phyloP scores from a whole-genome alignment of 2,329 filamentous ascomycete species.

The Colletotrichum destructivum region DNA sequence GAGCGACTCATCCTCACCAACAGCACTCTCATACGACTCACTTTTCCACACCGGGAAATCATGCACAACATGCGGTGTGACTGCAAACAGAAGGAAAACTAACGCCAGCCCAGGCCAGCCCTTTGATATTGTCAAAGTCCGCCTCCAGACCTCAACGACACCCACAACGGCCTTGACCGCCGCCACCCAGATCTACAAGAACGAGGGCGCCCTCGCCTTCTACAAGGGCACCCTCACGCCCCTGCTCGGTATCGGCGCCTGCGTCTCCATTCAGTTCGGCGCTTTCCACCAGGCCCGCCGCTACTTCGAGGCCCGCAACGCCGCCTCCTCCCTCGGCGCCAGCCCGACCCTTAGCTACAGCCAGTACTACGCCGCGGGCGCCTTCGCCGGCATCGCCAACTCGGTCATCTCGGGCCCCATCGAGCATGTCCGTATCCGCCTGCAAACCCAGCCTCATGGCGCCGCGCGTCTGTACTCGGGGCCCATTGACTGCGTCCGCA shows the following conservation, averaged over 20 bases:
- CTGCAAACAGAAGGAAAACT: not conserved
- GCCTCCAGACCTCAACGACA: constrained; percentile 88
- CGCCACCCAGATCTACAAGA: constrained; percentile 86
- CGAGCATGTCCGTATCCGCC: constrained; percentile 95
- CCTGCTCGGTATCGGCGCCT: constrained; percentile 94
- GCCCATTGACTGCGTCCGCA: constrained; percentile 90
- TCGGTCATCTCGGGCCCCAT: constrained; percentile 90
- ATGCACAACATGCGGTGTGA: accelerated
- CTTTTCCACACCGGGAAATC: not conserved
- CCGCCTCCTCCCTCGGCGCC: constrained; percentile 67
- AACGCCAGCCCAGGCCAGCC: constrained; percentile 70
- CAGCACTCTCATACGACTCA: constrained; percentile 67
- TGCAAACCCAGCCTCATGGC: constrained; percentile 97
- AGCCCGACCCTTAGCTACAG: constrained; percentile 77
- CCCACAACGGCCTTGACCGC: constrained; percentile 87
- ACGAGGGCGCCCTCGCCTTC: constrained; percentile 92
- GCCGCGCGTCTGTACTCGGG: constrained; percentile 83
- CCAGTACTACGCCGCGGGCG: constrained; percentile 92
- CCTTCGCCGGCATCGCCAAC: constrained; percentile 94
- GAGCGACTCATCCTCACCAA: constrained; percentile 77
- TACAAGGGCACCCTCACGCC: constrained; percentile 99
- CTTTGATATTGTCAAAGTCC: constrained; percentile 97
- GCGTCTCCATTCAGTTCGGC: constrained; percentile 98
- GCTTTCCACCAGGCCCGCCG: constrained; percentile 95
- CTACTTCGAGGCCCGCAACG: constrained; percentile 84